A percentile compares a stretch with the other conserved stretches of the same genome.
These are phyloP conservation scores for Clavaria fumosa DNA, from an alignment of 768 basidiomycete genomes.

Conservation along the genomic window DNA sequence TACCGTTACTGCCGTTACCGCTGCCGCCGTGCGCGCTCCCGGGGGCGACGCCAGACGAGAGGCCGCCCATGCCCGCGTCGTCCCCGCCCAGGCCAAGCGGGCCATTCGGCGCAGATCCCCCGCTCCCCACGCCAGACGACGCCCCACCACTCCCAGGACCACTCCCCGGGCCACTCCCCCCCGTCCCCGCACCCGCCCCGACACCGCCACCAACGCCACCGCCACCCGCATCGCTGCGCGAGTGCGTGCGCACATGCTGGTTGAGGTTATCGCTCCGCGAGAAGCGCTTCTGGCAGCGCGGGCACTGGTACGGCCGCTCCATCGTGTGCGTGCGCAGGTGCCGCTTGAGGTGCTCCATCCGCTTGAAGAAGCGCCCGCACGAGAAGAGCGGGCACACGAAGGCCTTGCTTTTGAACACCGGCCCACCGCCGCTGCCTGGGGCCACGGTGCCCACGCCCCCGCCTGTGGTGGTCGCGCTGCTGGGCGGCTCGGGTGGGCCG, in stretches of 20 bases:
- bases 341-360: conserved; percentile 81
- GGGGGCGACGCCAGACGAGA: no score
- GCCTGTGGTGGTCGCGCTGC: no score
- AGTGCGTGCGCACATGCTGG: conserved; percentile 77
- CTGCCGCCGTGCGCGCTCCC: background rate
- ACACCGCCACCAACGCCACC: conserved; percentile 14
- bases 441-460: no score
- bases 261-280: conserved; percentile 79
- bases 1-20: background rate
- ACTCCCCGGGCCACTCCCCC: conserved; percentile 44
- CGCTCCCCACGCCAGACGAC: conserved; percentile 42
- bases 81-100: no score
- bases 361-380: conserved; percentile 77
- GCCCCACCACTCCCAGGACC: conserved; percentile 36
- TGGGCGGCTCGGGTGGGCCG: no score
- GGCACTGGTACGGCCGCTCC: conserved; percentile 72
- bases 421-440: no score
- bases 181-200: conserved; percentile 12
- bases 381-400: conserved; percentile 76
- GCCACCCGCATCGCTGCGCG: conserved; percentile 14
- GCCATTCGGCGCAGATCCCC: conserved; percentile 17
- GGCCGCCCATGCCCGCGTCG: no score
- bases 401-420: conserved; percentile 36
- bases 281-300: conserved; percentile 65
- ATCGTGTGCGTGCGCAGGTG: conserved; percentile 83